Conservation (phyloP, 805 yeast genomes). For the Trichomonascus vanleenenianus region DNA sequence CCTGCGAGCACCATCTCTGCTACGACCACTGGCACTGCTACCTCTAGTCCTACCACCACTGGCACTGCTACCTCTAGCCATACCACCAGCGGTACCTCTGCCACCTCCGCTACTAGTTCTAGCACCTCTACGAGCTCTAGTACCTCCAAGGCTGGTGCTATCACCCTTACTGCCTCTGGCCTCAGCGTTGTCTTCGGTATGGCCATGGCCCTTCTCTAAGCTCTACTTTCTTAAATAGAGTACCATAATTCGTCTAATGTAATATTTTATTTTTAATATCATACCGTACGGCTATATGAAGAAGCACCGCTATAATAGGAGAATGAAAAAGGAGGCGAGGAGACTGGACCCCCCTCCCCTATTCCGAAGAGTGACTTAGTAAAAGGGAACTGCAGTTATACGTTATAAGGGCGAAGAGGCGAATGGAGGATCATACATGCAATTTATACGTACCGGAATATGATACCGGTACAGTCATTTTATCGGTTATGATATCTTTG, state of each 20-base stretch:
- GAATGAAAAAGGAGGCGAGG: too few relatives aligned
- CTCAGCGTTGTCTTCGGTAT: constrained; percentile 5
- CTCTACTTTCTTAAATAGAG: neutral
- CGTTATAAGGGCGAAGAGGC: too few relatives aligned
- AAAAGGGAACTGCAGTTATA: too few relatives aligned
- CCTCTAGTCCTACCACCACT: constrained; percentile 1
- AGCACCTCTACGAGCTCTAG: constrained; percentile 1
- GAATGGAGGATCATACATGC: too few relatives aligned
- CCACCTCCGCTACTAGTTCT: constrained; percentile 3
- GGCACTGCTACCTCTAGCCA: constrained; percentile 4
- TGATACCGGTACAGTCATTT: too few relatives aligned
- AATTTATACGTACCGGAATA: too few relatives aligned
- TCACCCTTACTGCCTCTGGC: constrained; percentile 1
- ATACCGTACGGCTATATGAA: too few relatives aligned
- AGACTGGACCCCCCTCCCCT: too few relatives aligned
- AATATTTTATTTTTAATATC: neutral
- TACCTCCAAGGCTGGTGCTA: constrained; percentile 3
- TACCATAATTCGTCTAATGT: neutral
- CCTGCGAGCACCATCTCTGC: too few relatives aligned
- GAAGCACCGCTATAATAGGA: too few relatives aligned
- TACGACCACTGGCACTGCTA: constrained; percentile 2
- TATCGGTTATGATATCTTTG: too few relatives aligned
- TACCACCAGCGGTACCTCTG: constrained; percentile 2
- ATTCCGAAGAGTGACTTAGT: too few relatives aligned
- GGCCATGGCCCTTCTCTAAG: neutral